Evolutionary conservation across 1,139 yeast genomes (phyloP), one percentile per base, ranked within the genome.

Genomic region (Hanseniaspora sp.): DNA sequence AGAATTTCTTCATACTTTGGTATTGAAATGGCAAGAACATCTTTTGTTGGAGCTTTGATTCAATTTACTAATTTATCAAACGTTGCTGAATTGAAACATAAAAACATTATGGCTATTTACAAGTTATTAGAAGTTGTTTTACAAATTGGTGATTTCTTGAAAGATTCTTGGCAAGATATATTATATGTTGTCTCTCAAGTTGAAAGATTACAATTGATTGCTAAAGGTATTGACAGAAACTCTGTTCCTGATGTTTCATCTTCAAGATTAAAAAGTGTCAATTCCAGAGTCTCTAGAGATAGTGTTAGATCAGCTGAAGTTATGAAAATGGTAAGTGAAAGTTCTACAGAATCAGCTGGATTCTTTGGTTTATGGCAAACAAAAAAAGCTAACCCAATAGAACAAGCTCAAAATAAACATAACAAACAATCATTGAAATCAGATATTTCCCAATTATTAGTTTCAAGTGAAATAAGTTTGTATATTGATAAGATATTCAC

Each of bases 401-500:
- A 75, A 59, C 69, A 69, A 58, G 79, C 76, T 2, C 78, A 72
- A 58, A 73, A 70, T 41, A 46, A 48, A 30, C 53, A 48, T 33
- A 44, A 18, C 17, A 54, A 54, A 45, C 80, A 76, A 63, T 74
- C 70, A 39, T 59, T 80, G 46, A 70, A 77, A 5, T 71, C 75
- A 0, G 82, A 70, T 59, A 84, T 75, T 68, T 82, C 79, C 56
- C 78, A 73, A 60, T 77, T 78, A 56, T 74, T 88, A 53, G 74
- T 79, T 8, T 77, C 90, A 3, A 80, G 95, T 7, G 95, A 86
- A 57, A 71, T 94, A 56, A 88, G 83, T 48, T 92, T 87, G 38
- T 79, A 87, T 0, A 83, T 88, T 67, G 98, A 94, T 67, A 83
- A 80, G 63, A 83, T 94, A 1, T 92, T 87, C 64, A 81, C 95